Base-by-base conservation (phyloP, 768 basidiomycete species). In the Amanita molliuscula region DNA sequence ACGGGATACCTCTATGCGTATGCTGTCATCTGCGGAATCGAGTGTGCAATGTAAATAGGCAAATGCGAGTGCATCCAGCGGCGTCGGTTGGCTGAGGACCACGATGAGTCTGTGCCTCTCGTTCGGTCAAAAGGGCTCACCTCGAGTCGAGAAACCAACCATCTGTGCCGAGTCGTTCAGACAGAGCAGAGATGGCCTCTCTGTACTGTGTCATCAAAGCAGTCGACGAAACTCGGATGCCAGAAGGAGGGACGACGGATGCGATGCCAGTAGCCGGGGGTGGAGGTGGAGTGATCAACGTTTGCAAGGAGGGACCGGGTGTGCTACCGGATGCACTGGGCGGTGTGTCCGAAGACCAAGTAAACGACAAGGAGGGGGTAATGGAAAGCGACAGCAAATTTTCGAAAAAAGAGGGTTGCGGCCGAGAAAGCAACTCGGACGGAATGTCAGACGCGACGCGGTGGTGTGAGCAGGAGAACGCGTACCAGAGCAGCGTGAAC, bases 61-160 rank as follows among this genome's bases (percentile, higher is more conserved):
- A 60, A 91, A 92, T 5, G 77, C 69, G 38, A 90, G 77, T 2
- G 89, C 88, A 59, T 92, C 89, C 11, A 92, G 77, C 0, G 83
- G 75, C 1, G 89, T 92, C 18, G 89, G 84, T 21, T 71, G 69
- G 44, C 88, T 92, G 51, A 26, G 33, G 44, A 44, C 13, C 4
- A 48, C 18, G 43, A 29, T 7, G 52, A 13, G 15, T 42, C n/a
- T 25, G 21, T 33, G 21, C 21, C 23, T 40, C 35, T n/a, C 18
- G 9, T 25, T 41, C 7, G 34, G 48, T 46, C 29, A 6, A 43
- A 2, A 10, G n/a, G 20, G 53, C 56, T 58, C 60, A 89, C 89
- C 64, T 66, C 10, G 87, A 90, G 33, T 73, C 81, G 2, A 92
- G 74, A 65, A 92, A 84, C 89, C 89, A 92, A 53, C 76, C 77